phyloP scores from a whole-genome alignment of 768 basidiomycete species.

The Podaxis sp. region DNA sequence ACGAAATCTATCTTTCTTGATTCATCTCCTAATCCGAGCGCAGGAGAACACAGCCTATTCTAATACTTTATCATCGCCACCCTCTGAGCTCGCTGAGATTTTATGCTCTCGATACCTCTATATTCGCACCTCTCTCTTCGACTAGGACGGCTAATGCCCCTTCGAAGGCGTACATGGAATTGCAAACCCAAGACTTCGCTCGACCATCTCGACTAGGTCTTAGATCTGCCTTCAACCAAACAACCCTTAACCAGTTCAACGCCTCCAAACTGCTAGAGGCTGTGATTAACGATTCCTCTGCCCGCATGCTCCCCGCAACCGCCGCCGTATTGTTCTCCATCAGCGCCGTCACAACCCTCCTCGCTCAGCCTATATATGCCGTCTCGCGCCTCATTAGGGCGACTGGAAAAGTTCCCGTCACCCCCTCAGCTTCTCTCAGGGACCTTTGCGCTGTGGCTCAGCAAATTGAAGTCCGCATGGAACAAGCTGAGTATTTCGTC shows the following conservation, averaged over 20 bases:
- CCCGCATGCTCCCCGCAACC: constrained; percentile 9
- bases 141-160: not conserved
- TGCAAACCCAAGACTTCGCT: constrained; percentile 8
- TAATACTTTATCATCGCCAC: constrained; percentile 57
- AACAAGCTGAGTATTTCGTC: constrained; percentile 46
- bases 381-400: not conserved
- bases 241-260: constrained; percentile 13
- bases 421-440: not conserved
- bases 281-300: constrained; percentile 4
- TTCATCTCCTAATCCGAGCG: not conserved
- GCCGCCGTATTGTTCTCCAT: constrained; percentile 12
- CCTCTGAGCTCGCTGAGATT: constrained; percentile 59
- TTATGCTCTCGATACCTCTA: constrained; percentile 48
- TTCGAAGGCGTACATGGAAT: not conserved
- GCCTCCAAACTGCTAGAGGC: constrained; percentile 9
- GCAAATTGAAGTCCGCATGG: constrained; percentile 58
- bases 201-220: constrained; percentile 4
- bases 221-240: not conserved
- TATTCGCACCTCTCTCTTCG: constrained; percentile 19
- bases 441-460: constrained; percentile 35
- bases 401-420: not conserved
- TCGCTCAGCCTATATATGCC: constrained; percentile 8
- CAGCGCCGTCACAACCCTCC: constrained; percentile 6
- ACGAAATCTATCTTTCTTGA: constrained; percentile 10
- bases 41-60: constrained; percentile 19